Conservation (phyloP, 108 stramenopile genomes). For the Parmales sp. region DNA sequence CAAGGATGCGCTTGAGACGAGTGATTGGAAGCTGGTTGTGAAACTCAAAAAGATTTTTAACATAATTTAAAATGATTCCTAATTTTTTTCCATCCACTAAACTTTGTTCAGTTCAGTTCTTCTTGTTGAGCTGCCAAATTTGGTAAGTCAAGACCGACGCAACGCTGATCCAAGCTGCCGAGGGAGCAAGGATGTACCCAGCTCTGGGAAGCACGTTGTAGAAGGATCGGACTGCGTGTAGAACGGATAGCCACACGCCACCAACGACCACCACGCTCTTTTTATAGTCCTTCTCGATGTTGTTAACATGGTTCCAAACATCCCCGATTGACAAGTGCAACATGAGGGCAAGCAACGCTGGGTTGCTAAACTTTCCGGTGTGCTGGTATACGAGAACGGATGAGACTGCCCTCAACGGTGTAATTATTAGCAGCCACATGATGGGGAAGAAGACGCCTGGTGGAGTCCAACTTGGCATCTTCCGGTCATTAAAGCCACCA, state of each 20-base stretch:
- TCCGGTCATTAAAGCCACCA: slow-evolving; percentile 44
- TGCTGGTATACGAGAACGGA: too few relatives aligned
- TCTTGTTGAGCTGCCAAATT: slow-evolving; percentile 62
- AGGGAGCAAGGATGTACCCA: slow-evolving; percentile 56
- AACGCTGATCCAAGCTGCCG: slow-evolving; percentile 55
- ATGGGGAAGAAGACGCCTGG: slow-evolving; percentile 80
- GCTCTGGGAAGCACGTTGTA: slow-evolving; percentile 45
- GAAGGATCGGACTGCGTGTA: slow-evolving; percentile 56
- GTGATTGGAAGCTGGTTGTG: slow-evolving; percentile 88
- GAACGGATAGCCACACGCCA: slow-evolving; percentile 44
- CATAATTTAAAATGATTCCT: slow-evolving; percentile 74
- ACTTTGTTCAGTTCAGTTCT: neutral
- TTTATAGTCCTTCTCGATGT: slow-evolving; percentile 74
- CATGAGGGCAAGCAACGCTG: slow-evolving; percentile 41
- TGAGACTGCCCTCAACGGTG: slow-evolving; percentile 63
- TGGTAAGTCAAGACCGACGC: slow-evolving; percentile 54
- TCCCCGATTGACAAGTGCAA: slow-evolving; percentile 79
- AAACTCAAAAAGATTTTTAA: slow-evolving; percentile 96
- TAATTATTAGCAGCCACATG: slow-evolving; percentile 80
- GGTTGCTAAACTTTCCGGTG: slow-evolving; percentile 44
- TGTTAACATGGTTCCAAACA: slow-evolving; percentile 91
- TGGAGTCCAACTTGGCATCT: slow-evolving; percentile 76
- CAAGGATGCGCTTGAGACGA: slow-evolving; percentile 91
- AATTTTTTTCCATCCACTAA: neutral
- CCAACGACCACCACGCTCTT: slow-evolving; percentile 53